These are phyloP conservation scores for Pulveroboletus sp. DNA, from an alignment of 1,284 basidiomycete species.

Conservation along the genomic window DNA sequence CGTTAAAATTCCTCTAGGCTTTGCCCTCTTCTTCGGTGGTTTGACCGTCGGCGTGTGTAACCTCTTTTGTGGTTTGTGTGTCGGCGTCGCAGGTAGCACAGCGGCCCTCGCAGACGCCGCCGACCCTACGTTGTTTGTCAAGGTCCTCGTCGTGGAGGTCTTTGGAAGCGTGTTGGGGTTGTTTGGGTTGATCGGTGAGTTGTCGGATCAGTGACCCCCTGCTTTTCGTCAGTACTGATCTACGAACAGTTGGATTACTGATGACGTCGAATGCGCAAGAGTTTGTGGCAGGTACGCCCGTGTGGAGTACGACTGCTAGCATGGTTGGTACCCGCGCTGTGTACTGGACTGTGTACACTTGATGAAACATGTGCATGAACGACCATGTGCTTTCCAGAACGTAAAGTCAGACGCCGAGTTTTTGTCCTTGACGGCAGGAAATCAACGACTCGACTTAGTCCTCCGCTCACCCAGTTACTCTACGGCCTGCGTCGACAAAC, in stretches of 20 bases:
- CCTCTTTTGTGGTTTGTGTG: constrained; percentile 88
- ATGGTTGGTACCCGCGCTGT: constrained; percentile 27
- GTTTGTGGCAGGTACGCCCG: constrained; percentile 45
- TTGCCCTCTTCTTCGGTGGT: constrained; percentile 93
- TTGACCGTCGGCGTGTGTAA: constrained; percentile 90
- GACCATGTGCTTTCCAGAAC: no score
- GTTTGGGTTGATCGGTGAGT: constrained; percentile 88
- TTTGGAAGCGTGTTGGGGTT: constrained; percentile 92
- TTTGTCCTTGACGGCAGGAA: no score
- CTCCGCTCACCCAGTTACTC: no score
- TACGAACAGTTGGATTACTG: constrained; percentile 62
- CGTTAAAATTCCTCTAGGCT: constrained; percentile 51
- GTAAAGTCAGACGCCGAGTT: no score
- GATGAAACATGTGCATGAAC: no score
- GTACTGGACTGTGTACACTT: constrained; percentile 13
- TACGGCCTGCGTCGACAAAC: no score
- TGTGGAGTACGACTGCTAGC: constrained; percentile 25
- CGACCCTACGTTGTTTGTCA: constrained; percentile 90
- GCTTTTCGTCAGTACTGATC: no score
- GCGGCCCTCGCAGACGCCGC: constrained; percentile 92
- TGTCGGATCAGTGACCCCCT: no score
- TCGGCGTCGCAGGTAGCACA: constrained; percentile 90
- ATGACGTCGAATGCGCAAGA: constrained; percentile 62
- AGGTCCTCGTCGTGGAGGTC: constrained; percentile 92
- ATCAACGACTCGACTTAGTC: no score